phyloP scores from a whole-genome alignment of 495 filamentous ascomycete genomes.

The Elaphomyces granulatus region DNA sequence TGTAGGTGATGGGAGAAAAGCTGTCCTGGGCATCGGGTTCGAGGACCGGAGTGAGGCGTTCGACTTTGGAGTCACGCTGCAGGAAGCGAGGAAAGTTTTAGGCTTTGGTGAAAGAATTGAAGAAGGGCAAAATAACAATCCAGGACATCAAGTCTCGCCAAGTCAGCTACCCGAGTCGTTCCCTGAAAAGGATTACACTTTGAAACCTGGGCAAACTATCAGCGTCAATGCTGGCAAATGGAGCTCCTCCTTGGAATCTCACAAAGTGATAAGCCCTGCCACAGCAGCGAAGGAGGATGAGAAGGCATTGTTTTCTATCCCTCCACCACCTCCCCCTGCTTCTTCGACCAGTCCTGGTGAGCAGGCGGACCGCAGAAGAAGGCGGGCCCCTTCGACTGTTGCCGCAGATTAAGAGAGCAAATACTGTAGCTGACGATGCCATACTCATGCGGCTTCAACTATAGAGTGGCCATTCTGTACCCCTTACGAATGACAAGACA shows the following conservation, averaged over 20 bases:
- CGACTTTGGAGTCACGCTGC: conserved; percentile 66
- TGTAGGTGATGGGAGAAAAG: conserved; percentile 51
- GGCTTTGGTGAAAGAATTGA: conserved; percentile 20
- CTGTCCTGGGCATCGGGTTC: conserved; percentile 68
- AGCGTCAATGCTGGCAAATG: conserved; percentile 51
- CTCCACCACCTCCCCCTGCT: conserved; percentile 22
- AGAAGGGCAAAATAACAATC: conserved; percentile 5
- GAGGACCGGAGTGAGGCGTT: conserved; percentile 73
- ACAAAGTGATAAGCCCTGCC: conserved; percentile 2
- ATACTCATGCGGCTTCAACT: no score
- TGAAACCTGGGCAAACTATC: conserved; percentile 79
- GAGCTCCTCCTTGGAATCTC: conserved; percentile 4
- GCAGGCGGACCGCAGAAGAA: conserved; percentile 1
- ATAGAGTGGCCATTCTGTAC: no score
- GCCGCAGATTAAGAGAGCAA: conserved; percentile 1
- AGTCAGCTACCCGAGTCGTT: conserved; percentile 9
- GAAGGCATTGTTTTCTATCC: conserved; percentile 31
- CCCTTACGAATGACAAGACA: no score
- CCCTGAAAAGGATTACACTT: conserved; percentile 53
- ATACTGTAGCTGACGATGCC: not conserved
- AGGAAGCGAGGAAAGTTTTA: conserved; percentile 50
- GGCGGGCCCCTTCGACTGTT: conserved; percentile 3
- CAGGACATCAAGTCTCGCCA: not conserved
- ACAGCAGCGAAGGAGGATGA: conserved; percentile 11
- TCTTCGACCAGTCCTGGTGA: not conserved